Base-by-base conservation (phyloP, 73 alveolate species). In the Paramecium tetraurelia region DNA sequence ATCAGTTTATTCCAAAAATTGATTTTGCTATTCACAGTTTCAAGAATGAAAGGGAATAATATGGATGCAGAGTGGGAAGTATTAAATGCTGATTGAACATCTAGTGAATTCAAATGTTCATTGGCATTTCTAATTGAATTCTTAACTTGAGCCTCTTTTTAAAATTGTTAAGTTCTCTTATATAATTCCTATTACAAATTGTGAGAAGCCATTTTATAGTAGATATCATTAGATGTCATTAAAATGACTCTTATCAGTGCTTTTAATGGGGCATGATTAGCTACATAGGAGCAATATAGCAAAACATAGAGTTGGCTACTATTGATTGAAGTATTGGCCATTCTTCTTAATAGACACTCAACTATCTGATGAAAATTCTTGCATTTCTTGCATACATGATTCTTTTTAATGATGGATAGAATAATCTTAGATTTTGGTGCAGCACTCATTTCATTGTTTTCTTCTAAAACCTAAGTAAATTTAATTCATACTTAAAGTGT, bases 1-100 rank as follows among this genome's bases (percentile, higher is more conserved):
- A 75, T 75, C 10, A 75, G 6, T n/a, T 40, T 75, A 21, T 75
- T 29, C 87, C 87, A 75, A 75, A 75, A 75, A 31, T 75, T 31
- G 2, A 75, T 75, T 75, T 75, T 75, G 9, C 50, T 7, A 68
- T 68, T 68, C n/a, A 68, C 11, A 27, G 84, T 68, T 68, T 68
- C 84, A 68, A 68, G 16, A 68, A 68, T 31, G 5, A 68, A 4
- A 12, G 84, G 84, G n/a, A 68, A 68, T 11, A 68, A 33, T 4
- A 68, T 68, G 6, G 84, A 2, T 11, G 84, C 84, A 11, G 84
- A 68, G 27, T 68, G 84, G 0, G 46, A 68, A 12, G 84, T 68
- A 31, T 68, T 22, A 68, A 31, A 68, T 31, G 84, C 84, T 68
- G 84, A 68, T 68, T 31, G 9, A 0, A 68, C 84, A 68, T 68